Evolutionary conservation across 2,329 filamentous ascomycete genomes (phyloP).

Genomic region (Alternaria arbusti): DNA sequence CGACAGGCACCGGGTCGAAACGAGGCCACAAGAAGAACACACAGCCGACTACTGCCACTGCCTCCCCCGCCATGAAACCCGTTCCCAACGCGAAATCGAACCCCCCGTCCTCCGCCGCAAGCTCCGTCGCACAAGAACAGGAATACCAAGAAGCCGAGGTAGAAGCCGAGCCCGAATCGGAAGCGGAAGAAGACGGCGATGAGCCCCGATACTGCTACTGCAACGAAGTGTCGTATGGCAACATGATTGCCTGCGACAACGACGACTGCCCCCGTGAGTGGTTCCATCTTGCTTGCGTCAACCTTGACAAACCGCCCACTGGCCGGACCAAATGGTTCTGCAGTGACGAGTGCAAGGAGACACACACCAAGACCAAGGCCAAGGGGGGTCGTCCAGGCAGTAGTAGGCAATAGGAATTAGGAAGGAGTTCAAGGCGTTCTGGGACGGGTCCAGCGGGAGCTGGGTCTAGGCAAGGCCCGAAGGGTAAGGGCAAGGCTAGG

Average conservation of each 20-base stretch:
- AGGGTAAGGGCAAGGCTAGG: conserved; percentile 43
- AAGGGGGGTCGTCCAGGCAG: conserved; percentile 48
- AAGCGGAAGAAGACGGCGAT: conserved; percentile 48
- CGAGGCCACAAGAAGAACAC: conserved; percentile 46
- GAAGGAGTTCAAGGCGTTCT: conserved; percentile 49
- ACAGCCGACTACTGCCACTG: conserved; percentile 25
- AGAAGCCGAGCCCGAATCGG: conserved; percentile 41
- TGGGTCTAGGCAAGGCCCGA: conserved; percentile 40
- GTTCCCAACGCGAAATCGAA: conserved; percentile 34
- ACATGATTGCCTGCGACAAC: conserved; percentile 73
- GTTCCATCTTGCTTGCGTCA: conserved; percentile 71
- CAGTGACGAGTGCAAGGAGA: conserved; percentile 48
- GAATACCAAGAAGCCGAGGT: conserved; percentile 40
- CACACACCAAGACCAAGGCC: conserved; percentile 34
- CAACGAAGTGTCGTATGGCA: conserved; percentile 68
- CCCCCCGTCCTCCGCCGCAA: conserved; percentile 41
- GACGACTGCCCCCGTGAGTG: conserved; percentile 68
- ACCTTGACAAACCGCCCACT: conserved; percentile 64
- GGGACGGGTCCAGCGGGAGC: conserved; percentile 34
- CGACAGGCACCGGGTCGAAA: conserved; percentile 43
- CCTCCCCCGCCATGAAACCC: conserved; percentile 39
- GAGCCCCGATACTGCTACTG: conserved; percentile 71
- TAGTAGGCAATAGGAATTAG: conserved; percentile 50
- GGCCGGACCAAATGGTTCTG: conserved; percentile 50
- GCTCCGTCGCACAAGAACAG: conserved; percentile 40